Evolutionary conservation across 129 eudicot species (phyloP).

Genomic region (Artemisia annua): DNA sequence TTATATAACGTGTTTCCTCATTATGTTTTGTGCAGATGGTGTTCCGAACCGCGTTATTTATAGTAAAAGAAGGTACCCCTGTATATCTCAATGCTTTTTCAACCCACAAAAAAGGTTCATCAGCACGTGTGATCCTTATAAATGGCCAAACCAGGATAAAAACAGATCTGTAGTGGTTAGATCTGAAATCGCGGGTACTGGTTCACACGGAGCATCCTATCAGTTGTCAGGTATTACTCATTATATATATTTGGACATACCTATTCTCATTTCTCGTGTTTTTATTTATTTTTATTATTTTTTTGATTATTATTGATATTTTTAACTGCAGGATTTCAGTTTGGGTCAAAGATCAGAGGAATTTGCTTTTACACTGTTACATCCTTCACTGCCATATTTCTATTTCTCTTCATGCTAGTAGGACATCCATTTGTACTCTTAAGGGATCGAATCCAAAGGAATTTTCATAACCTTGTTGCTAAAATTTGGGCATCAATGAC

Average conservation of each 20-base stretch:
- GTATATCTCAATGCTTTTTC: constrained; percentile 31
- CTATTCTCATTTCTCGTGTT: neutral
- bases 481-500: constrained; percentile 70
- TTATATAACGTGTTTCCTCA: constrained; percentile 1
- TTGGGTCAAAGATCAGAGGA: constrained; percentile 70
- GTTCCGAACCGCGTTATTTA: constrained; percentile 10
- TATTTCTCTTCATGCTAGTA: constrained; percentile 67
- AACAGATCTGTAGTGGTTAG: constrained; percentile 52
- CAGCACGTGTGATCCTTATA: constrained; percentile 22
- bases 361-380: constrained; percentile 75
- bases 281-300: no score
- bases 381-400: constrained; percentile 58
- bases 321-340: constrained; percentile 49
- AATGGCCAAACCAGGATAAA: constrained; percentile 30
- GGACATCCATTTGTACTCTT: constrained; percentile 85
- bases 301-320: constrained; percentile 4
- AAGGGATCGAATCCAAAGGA: constrained; percentile 65
- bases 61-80: constrained; percentile 30
- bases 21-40: constrained; percentile 31
- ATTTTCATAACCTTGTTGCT: constrained; percentile 61
- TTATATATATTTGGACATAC: constrained; percentile 14
- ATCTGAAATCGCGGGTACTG: constrained; percentile 71
- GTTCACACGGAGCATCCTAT: constrained; percentile 58
- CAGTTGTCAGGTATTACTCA: constrained; percentile 50
- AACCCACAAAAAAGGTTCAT: constrained; percentile 26